A percentile compares a stretch with the other conserved stretches of the same genome.
phyloP scores from a whole-genome alignment of 176 grass and related monocot genomes.

The Oryza glaberrima region DNA sequence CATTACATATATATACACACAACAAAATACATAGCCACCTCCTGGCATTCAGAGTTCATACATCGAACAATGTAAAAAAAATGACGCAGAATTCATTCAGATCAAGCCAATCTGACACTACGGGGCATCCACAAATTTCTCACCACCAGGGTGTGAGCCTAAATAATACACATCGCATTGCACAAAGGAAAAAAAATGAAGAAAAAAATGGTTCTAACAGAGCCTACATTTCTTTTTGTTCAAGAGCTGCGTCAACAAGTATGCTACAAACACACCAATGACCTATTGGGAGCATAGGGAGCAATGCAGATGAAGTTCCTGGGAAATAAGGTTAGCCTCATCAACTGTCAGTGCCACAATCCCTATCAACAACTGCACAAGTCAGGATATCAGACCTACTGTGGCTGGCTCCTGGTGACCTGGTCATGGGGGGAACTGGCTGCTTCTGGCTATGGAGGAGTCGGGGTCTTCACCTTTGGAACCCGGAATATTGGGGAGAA shows the following conservation, averaged over 20 bases:
- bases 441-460: not conserved
- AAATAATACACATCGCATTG: not conserved
- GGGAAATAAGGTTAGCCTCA: not conserved
- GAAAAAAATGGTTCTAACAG: too few relatives aligned
- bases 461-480: constrained; percentile 52
- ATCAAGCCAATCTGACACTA: not conserved
- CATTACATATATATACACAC: not conserved
- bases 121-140: not conserved
- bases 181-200: not conserved
- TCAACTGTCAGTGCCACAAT: not conserved
- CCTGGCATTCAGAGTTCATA: not conserved
- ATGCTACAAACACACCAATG: not conserved
- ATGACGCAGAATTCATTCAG: not conserved
- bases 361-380: constrained; percentile 26
- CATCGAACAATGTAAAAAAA: not conserved
- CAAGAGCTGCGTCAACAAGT: not conserved
- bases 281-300: not conserved
- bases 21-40: not conserved
- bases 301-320: not conserved
- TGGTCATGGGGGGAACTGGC: not conserved
- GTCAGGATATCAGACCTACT: constrained; percentile 19
- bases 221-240: not conserved
- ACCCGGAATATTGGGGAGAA: constrained; percentile 60
- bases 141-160: not conserved
- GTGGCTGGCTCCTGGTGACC: not conserved